Evolutionary conservation across 2,329 filamentous ascomycete genomes (phyloP).

Genomic region (Nannizzia gypsea): DNA sequence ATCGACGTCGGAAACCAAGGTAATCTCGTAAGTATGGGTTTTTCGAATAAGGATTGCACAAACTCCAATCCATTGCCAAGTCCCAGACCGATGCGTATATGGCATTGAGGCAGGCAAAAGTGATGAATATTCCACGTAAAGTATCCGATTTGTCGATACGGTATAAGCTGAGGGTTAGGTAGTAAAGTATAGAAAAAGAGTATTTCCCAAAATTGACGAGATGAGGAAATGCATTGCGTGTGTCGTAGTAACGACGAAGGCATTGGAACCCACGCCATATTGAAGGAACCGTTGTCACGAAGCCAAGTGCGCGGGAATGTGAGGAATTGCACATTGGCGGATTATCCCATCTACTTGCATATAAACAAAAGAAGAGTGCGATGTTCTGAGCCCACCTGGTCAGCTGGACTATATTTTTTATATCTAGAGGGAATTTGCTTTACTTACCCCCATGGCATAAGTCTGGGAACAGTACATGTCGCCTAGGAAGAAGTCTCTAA

Average conservation of each 20-base stretch:
- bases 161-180: conserved; percentile 68
- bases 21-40: conserved; percentile 62
- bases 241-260: conserved; percentile 77
- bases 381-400: conserved; percentile 51
- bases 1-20: conserved; percentile 63
- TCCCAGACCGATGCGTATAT: conserved; percentile 88
- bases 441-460: conserved; percentile 70
- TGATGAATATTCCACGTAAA: conserved; percentile 61
- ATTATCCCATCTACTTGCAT: conserved; percentile 63
- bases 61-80: conserved; percentile 87
- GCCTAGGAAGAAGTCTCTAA: conserved; percentile 91
- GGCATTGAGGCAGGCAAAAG: conserved; percentile 68
- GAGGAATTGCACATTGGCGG: conserved; percentile 72
- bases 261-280: conserved; percentile 90
- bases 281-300: conserved; percentile 69
- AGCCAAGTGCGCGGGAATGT: conserved; percentile 71
- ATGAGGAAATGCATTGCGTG: conserved; percentile 78
- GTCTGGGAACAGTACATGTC: conserved; percentile 96
- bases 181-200: conserved; percentile 66
- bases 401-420: conserved; percentile 13
- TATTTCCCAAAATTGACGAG: conserved; percentile 91
- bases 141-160: conserved; percentile 53
- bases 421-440: background rate
- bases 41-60: conserved; percentile 64
- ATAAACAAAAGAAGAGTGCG: conserved; percentile 88